Evolutionary conservation across 192 early-diverging fungal species (phyloP).

Genomic region (Geranomyces michiganensis): DNA sequence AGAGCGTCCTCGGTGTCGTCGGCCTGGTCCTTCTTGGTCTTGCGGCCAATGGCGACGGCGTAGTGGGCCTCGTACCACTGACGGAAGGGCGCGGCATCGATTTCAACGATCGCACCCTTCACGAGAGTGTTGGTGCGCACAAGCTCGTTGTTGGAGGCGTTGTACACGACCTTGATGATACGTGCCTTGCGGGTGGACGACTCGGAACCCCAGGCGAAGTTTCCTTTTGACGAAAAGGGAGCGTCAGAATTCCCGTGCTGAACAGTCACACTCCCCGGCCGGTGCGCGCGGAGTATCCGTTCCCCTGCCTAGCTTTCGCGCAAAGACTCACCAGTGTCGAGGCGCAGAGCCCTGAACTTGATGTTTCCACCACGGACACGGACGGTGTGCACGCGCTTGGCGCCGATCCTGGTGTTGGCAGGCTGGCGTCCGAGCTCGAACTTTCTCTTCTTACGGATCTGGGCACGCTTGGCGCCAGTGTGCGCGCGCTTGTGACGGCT

Average conservation of each 20-base stretch:
- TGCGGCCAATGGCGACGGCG: slow-evolving; percentile 84
- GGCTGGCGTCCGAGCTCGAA: slow-evolving; percentile 99
- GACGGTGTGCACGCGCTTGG: slow-evolving; percentile 94
- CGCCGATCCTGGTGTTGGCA: slow-evolving; percentile 96
- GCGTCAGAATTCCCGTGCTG: no score
- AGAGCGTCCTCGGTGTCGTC: slow-evolving; percentile 54
- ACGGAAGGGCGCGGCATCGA: slow-evolving; percentile 99
- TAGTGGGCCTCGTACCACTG: slow-evolving; percentile 99
- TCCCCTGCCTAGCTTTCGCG: no score
- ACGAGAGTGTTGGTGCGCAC: slow-evolving; percentile 99
- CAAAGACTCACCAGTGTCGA: slow-evolving; percentile 67
- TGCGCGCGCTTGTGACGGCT: slow-evolving; percentile 97
- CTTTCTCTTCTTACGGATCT: slow-evolving; percentile 99
- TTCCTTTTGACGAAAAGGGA: slow-evolving; percentile 63
- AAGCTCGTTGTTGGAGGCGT: slow-evolving; percentile 99
- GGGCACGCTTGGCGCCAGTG: slow-evolving; percentile 98
- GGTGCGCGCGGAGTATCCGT: no score
- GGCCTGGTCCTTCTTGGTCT: slow-evolving; percentile 61
- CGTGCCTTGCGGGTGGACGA: slow-evolving; percentile 93
- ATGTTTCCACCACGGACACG: slow-evolving; percentile 98
- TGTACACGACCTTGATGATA: slow-evolving; percentile 95
- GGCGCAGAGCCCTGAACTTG: slow-evolving; percentile 97
- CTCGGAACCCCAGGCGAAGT: slow-evolving; percentile 98
- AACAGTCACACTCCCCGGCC: neutral
- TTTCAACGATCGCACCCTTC: slow-evolving; percentile 93